These are phyloP conservation scores for Podaxis sp. DNA, from an alignment of 768 basidiomycete genomes.

Conservation along the genomic window DNA sequence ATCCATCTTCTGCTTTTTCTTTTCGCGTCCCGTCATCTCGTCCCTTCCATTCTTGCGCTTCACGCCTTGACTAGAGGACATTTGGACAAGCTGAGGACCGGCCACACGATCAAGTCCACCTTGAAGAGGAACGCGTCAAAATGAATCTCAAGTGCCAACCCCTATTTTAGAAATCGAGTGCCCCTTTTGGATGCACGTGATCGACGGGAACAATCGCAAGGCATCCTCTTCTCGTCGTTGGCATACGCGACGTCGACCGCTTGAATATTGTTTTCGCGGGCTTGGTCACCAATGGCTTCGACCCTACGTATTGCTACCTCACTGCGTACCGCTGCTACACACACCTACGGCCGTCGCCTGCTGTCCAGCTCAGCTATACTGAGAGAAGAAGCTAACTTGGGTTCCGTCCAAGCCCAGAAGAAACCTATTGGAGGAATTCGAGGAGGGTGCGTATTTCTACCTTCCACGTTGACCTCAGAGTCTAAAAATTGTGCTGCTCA, in stretches of 20 bases:
- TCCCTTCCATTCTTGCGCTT: constrained; percentile 39
- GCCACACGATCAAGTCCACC: neutral
- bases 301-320: neutral
- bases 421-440: constrained; percentile 76
- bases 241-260: constrained; percentile 4
- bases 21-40: constrained; percentile 47
- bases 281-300: constrained; percentile 4
- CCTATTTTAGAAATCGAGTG: neutral
- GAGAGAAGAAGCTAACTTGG: constrained; percentile 44
- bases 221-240: neutral
- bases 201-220: constrained; percentile 9
- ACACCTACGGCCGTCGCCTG: neutral
- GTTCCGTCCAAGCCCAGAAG: constrained; percentile 56
- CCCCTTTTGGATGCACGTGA: constrained; percentile 4
- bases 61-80: constrained; percentile 24
- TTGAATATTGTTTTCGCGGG: neutral
- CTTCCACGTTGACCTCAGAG: neutral
- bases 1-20: constrained; percentile 68
- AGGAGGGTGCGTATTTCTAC: constrained; percentile 48
- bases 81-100: neutral
- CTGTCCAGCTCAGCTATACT: neutral
- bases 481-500: constrained; percentile 28
- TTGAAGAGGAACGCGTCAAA: neutral
- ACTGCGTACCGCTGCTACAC: neutral
- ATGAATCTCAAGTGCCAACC: neutral